Base-by-base conservation (phyloP, 495 filamentous ascomycete species). In the Aspergillus cavernicola region DNA sequence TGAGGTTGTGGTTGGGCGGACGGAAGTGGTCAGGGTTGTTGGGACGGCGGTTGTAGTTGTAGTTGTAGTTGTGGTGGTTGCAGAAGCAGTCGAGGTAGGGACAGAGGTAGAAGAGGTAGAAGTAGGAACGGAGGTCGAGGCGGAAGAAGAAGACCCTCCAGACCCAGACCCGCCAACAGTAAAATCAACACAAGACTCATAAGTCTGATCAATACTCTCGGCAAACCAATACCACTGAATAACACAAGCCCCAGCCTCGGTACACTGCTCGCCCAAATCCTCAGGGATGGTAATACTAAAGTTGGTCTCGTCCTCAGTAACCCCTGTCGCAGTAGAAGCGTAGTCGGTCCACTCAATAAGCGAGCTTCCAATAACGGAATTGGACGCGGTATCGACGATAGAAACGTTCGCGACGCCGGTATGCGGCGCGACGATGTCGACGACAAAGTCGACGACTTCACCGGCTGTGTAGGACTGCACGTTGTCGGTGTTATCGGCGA, bases 171-270 rank as follows among this genome's bases (percentile, higher is more conserved):
- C 68, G 26, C 65, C 63, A 35, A 85, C 63, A 35, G 79, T 81
- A 66, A 90, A 88, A 64, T 90, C 86, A 57, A 88, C 62, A 62
- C 85, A 88, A 36, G 79, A 78, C 76, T 89, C 83, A 57, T 89
- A 89, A 23, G 85, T 87, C 75, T 90, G 86, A 40, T 80, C 76
- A 29, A 84, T 80, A 7, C 75, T 78, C 35, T 76, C 48, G 46
- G 84, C 85, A 58, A 82, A 83, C 85, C 85, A 90, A 66, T 71
- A 85, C 78, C 80, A 83, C 64, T 89, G 85, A 23, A 89, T 71
- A 20, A 85, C 84, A 69, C 85, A 88, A 55, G 69, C 77, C 53
- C 87, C 87, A 11, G 80, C 76, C 39, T 67, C 70, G 13, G 71
- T 63, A 60, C 86, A 90, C 69, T 80, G 64, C 31, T 60, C 63